Evolutionary conservation across 768 basidiomycete genomes (phyloP).

Genomic region (Suillus hirtellus): DNA sequence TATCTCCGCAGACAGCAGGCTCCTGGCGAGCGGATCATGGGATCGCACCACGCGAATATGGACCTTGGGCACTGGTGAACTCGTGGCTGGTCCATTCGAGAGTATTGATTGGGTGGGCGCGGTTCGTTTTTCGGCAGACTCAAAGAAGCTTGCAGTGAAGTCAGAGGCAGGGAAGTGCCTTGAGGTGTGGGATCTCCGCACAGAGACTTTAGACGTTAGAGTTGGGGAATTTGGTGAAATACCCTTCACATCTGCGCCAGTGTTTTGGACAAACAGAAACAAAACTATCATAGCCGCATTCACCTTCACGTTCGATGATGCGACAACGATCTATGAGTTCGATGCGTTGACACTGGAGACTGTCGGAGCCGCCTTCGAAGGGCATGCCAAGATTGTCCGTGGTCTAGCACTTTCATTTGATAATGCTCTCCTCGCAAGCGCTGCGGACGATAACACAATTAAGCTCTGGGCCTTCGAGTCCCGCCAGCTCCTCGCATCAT

Average conservation of each 20-base stretch:
- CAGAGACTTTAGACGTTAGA: neutral
- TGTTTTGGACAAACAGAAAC: conserved; percentile 1
- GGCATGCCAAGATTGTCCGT: neutral
- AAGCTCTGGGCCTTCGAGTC: neutral
- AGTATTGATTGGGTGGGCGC: neutral
- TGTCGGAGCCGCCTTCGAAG: conserved; percentile 2
- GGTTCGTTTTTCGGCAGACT: neutral
- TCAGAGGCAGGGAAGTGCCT: neutral
- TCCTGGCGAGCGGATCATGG: neutral
- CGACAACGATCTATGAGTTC: neutral
- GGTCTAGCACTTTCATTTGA: neutral
- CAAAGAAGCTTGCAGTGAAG: neutral
- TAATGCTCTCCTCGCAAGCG: neutral
- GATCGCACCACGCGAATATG: neutral
- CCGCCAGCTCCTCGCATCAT: neutral
- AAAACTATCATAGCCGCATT: neutral
- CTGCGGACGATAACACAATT: neutral
- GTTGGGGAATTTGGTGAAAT: neutral
- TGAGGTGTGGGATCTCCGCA: conserved; percentile 1
- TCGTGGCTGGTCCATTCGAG: conserved; percentile 2
- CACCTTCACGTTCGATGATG: neutral
- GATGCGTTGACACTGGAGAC: neutral
- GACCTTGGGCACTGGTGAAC: neutral
- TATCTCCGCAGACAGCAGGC: neutral
- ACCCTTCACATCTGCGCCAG: neutral